Conservation (phyloP, 2,329 filamentous ascomycete species). For the Oidium heveae region DNA sequence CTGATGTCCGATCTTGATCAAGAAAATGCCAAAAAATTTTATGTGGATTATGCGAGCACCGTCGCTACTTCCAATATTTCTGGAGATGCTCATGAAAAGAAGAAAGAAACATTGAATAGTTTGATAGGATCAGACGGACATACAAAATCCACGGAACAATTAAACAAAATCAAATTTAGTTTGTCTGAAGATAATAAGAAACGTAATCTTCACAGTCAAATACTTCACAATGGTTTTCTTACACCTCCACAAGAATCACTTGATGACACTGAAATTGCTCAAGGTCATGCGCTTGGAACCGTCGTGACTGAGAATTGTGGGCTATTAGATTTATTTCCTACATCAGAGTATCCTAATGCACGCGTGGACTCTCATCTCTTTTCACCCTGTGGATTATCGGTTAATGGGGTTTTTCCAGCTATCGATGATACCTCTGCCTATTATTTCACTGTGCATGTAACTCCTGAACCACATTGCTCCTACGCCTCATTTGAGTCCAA, state of each 20-base stretch:
- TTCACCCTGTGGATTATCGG: constrained; percentile 87
- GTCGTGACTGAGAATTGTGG: constrained; percentile 80
- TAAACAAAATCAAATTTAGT: neutral
- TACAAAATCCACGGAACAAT: neutral
- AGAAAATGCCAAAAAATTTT: constrained; percentile 46
- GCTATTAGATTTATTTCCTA: constrained; percentile 69
- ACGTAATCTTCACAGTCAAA: too few species aligned
- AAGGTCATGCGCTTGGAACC: constrained; percentile 80
- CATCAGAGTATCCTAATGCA: constrained; percentile 67
- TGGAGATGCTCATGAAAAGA: constrained; percentile 28
- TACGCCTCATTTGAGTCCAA: constrained; percentile 98
- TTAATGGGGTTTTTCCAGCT: constrained; percentile 81
- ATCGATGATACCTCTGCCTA: constrained; percentile 34
- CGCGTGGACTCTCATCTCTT: constrained; percentile 92
- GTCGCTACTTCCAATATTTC: constrained; percentile 63
- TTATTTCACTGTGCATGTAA: constrained; percentile 98
- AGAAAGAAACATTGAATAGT: constrained; percentile 21
- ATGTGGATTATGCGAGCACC: constrained; percentile 62
- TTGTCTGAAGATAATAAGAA: neutral
- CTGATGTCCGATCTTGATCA: constrained; percentile 48
- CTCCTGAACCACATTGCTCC: constrained; percentile 86
- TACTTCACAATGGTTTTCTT: neutral
- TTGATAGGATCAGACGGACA: neutral
- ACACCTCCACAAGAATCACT: constrained; percentile 16
- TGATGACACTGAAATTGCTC: constrained; percentile 49